Base-by-base conservation (phyloP, 2,329 filamentous ascomycete genomes). In the Grosmannia clavigera region DNA sequence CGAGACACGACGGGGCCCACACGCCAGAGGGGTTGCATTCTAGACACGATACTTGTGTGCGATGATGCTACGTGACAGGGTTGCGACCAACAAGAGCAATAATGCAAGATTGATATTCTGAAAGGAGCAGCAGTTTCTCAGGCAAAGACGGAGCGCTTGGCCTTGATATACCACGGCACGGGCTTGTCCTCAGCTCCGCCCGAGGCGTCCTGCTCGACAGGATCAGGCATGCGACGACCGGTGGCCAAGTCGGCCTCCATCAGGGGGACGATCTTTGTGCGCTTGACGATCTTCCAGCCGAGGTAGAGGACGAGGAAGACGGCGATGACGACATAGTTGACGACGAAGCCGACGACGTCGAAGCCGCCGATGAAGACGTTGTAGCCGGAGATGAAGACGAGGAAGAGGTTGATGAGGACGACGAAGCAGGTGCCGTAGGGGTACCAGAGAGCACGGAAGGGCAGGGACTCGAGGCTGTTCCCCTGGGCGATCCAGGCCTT, bases 381-480 rank as follows among this genome's bases (percentile, higher is more conserved):
- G 71, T 88, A 89, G 2, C 85, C 86, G 67, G 84, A 84, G 0
- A 85, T 87, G 31, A 88, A 61, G 59, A 83, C 77, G 63, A 88
- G 84, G 57, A 88, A 70, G 3, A 79, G 62, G 70, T 80, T 85
- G 72, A 86, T 85, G 69, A 83, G 80, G 4, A 87, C 73, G 4
- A 85, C 85, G 66, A 85, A 86, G 71, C 76, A 84, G 1, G 84
- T 78, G 53, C 86, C 76, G 66, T 75, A 88, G 0, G 85, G 85
- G 70, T 87, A 83, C 62, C 81, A 72, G 11, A 81, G 76, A 1
- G 84, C 83, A 27, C 73, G 74, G 70, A 85, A 88, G 0, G 84
- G 83, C n/a, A 88, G 74, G 5, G 73, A 70, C 40, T 75, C 73
- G 27, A 84, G 81, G 25, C 79, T 74, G 35, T 88, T 79, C 59